phyloP scores from a whole-genome alignment of 805 yeast species.

The Torulaspora quercuum region DNA sequence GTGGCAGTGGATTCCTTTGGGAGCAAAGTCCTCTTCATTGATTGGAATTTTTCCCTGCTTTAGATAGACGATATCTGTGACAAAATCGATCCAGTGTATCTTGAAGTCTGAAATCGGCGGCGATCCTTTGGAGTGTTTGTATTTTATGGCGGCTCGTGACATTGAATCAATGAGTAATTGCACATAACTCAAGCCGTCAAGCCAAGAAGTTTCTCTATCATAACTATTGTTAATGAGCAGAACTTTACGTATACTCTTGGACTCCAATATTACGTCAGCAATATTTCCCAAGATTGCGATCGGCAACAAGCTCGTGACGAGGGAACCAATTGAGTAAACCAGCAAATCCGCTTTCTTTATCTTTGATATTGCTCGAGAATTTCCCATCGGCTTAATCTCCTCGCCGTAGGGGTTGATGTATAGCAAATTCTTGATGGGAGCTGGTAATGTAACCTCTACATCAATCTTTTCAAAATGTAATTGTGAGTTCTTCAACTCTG shows the following conservation, averaged over 20 bases:
- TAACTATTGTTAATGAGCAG: slow-evolving; percentile 66
- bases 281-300: slow-evolving; percentile 69
- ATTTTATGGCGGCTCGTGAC: slow-evolving; percentile 23
- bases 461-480: slow-evolving; percentile 60
- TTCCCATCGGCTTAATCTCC: slow-evolving; percentile 75
- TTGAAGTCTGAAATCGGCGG: slow-evolving; percentile 2
- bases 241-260: slow-evolving; percentile 43
- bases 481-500: slow-evolving; percentile 71
- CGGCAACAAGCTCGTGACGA: slow-evolving; percentile 85
- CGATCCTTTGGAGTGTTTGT: slow-evolving; percentile 24
- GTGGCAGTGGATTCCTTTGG: slow-evolving; percentile 47
- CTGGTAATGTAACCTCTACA: slow-evolving; percentile 56
- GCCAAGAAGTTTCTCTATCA: slow-evolving; percentile 77
- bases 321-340: slow-evolving; percentile 79
- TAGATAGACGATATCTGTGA: slow-evolving; percentile 63
- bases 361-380: slow-evolving; percentile 53
- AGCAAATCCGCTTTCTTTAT: slow-evolving; percentile 52
- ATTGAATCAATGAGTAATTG: slow-evolving; percentile 44
- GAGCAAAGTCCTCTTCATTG: slow-evolving; percentile 40
- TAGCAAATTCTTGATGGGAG: slow-evolving; percentile 69
- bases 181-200: slow-evolving; percentile 59
- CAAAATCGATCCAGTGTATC: slow-evolving; percentile 43
- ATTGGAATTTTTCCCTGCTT: slow-evolving; percentile 49
- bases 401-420: slow-evolving; percentile 87
- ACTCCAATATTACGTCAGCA: slow-evolving; percentile 52